Evolutionary conservation across 108 stramenopile genomes (phyloP).

Genomic region (Cyclotella baltica): DNA sequence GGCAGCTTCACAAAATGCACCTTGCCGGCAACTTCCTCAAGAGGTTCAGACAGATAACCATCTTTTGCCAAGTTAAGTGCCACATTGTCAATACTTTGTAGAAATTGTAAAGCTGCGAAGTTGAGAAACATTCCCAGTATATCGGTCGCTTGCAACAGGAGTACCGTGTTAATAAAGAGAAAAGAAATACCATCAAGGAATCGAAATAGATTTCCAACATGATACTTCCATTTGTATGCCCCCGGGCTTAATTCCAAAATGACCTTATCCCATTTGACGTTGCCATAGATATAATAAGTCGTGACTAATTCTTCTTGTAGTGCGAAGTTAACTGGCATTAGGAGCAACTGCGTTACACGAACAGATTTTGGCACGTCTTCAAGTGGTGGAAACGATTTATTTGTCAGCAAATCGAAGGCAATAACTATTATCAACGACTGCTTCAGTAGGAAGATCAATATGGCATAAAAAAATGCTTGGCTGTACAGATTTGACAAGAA

Average conservation of each 20-base stretch:
- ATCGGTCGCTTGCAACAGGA: conserved; percentile 53
- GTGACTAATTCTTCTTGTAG: conserved; percentile 69
- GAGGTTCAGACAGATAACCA: conserved; percentile 52
- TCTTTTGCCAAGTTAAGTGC: conserved; percentile 52
- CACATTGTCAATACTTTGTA: conserved; percentile 66
- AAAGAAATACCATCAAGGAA: conserved; percentile 59
- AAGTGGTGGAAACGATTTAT: conserved; percentile 10
- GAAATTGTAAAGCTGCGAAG: conserved; percentile 73
- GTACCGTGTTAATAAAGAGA: conserved; percentile 55
- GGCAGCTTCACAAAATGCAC: conserved; percentile 38
- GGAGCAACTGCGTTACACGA: conserved; percentile 56
- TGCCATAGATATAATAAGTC: conserved; percentile 53
- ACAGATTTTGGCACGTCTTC: conserved; percentile 20
- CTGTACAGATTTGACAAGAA: conserved; percentile 43
- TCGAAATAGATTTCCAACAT: conserved; percentile 43
- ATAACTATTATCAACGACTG: conserved; percentile 44
- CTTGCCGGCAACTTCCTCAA: conserved; percentile 28
- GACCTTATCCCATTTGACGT: conserved; percentile 44
- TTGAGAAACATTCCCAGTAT: conserved; percentile 65
- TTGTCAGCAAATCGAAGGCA: conserved; percentile 42
- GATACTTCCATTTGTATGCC: conserved; percentile 50
- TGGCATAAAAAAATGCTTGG: conserved; percentile 49
- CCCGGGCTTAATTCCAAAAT: conserved; percentile 35
- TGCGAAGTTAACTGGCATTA: conserved; percentile 63
- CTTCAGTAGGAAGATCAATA: conserved; percentile 52